A percentile compares a stretch with the other conserved stretches of the same genome.
Evolutionary conservation across 306 rosid genomes (phyloP).

Genomic region (Arachis stenosperma): DNA sequence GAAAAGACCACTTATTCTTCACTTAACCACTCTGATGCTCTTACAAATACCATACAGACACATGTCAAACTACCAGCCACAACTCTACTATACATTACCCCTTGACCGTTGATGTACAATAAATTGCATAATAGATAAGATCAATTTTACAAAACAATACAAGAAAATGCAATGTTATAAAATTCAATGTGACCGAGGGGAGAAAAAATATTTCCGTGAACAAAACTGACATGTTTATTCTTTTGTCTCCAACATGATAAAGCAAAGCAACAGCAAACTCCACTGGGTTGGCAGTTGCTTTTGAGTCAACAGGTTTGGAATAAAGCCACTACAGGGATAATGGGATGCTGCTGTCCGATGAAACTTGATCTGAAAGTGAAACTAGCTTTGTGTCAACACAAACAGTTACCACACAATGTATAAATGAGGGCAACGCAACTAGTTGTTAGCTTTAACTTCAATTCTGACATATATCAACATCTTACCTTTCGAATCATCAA

Average conservation of each 20-base stretch:
- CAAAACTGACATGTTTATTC: constrained; percentile 6
- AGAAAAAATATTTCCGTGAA: constrained; percentile 5
- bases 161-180: background rate
- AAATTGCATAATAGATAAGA: background rate
- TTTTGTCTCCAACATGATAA: background rate
- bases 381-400: constrained; percentile 24
- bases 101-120: background rate
- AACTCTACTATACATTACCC: constrained; percentile 1
- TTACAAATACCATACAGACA: background rate
- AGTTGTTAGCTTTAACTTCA: constrained; percentile 13
- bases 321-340: constrained; percentile 79
- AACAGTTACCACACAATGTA: background rate
- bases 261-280: background rate
- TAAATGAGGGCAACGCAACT: background rate
- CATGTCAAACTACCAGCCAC: background rate
- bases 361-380: constrained; percentile 59
- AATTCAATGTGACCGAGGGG: background rate
- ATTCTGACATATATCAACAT: background rate
- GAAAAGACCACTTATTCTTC: background rate
- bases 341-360: constrained; percentile 64
- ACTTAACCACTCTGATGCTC: constrained; percentile 13
- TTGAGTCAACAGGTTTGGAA: constrained; percentile 66
- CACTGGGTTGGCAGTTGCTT: constrained; percentile 43
- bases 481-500: constrained; percentile 61
- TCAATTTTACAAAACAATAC: background rate